Conservation (phyloP, 2,329 filamentous ascomycete genomes). For the Sclerotiophoma versabilis region DNA sequence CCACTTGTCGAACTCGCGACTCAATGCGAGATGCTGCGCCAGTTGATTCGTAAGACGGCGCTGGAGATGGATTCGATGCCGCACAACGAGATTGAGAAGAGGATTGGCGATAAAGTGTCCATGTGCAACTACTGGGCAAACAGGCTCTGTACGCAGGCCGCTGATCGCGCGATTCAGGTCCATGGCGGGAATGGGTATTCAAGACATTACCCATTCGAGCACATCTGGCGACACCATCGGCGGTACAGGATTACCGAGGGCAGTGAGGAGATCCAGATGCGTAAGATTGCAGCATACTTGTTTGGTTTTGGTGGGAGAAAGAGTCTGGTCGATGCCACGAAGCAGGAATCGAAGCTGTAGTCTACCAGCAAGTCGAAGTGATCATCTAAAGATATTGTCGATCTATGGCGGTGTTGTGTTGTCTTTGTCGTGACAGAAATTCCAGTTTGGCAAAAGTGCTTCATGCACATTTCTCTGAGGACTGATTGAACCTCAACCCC, state of each 20-base stretch:
- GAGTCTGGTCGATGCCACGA: conserved; percentile 47
- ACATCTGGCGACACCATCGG: conserved; percentile 70
- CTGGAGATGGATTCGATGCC: conserved; percentile 66
- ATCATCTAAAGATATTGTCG: neutral
- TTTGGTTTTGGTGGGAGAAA: conserved; percentile 62
- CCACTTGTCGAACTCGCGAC: conserved; percentile 68
- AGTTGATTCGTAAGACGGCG: conserved; percentile 68
- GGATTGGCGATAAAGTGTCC: conserved; percentile 66
- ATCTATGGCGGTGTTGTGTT: neutral
- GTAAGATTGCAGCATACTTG: conserved; percentile 67
- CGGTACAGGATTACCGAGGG: conserved; percentile 70
- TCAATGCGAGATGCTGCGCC: conserved; percentile 67
- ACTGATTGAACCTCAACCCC: too few relatives aligned
- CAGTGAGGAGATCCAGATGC: conserved; percentile 71
- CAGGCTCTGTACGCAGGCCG: conserved; percentile 65
- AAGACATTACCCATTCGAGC: conserved; percentile 67
- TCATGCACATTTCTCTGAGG: too few relatives aligned
- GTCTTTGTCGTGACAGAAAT: too few relatives aligned
- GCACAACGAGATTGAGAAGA: conserved; percentile 63
- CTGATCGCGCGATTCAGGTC: conserved; percentile 69
- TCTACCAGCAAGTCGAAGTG: neutral
- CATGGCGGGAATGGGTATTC: conserved; percentile 67
- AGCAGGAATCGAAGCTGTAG: conserved; percentile 42
- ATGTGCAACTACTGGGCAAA: conserved; percentile 74
- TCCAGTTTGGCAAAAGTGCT: too few relatives aligned